Base-by-base conservation (phyloP, 148 eudicot species). In the Rhododendron mucronatum region DNA sequence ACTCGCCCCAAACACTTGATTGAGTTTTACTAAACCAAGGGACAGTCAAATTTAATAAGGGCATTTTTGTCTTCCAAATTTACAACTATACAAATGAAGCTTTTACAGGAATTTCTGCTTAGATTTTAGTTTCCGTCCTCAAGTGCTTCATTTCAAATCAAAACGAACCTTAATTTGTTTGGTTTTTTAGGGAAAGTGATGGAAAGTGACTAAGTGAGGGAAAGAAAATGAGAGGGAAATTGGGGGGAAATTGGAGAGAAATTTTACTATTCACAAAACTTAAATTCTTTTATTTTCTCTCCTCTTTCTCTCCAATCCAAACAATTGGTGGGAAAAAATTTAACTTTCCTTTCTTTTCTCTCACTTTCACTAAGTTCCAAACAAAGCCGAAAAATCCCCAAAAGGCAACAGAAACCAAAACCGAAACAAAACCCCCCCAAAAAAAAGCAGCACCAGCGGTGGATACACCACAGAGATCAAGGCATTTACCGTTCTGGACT, bases 401-500 rank as follows among this genome's bases (percentile, higher is more conserved):
- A 73, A 69, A 84, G 26, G 23, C 30, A 47, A 78, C 12, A 23
- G 80, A 80, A 85, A 30, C n/a, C 48, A 8, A 33, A 37, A 28
- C 41, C 61, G 41, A 82, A 35, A 81, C 28, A 41, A 4, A 4
- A 5, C 44, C 44, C 44, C 44, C 6, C 14, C 3, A 57, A 48
- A 74, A 21, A 10, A 15, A 30, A 4, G 35, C 7, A 15, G 30
- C 5, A 1, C 5, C 26, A 3, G 30, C 50, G 76, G 71, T 33
- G 63, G 47, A 65, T 63, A 71, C 39, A 5, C 20, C n/a, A 45
- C 14, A 37, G 51, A 51, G 73, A 28, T 37, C 3, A 3, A 65
- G 33, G 37, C 57, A 2, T 21, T 16, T 89, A 96, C 99, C 99
- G 47, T 92, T 89, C 87, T 96, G 99, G 45, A 93, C 93, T 90